Base-by-base conservation (phyloP, 139 green algal genomes). In the Spirogloea muscicola region DNA sequence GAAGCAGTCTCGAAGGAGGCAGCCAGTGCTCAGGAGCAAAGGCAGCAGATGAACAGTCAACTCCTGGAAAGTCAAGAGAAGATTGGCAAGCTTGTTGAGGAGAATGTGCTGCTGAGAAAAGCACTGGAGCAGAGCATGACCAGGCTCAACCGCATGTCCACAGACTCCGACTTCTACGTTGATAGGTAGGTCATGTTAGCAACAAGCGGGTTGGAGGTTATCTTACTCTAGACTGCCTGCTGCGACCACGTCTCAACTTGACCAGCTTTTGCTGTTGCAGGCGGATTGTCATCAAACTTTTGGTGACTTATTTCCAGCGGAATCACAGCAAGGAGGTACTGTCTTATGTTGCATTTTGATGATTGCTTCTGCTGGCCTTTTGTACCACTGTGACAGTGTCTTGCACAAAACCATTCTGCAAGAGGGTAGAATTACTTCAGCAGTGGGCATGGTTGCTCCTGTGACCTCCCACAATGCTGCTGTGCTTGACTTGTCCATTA, bases 251-350 rank as follows among this genome's bases (percentile, higher is more conserved):
- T n/a, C n/a, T n/a, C n/a, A n/a, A n/a, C n/a, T n/a, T n/a, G n/a
- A n/a, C n/a, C n/a, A n/a, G n/a, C n/a, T n/a, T n/a, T n/a, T n/a
- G n/a, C n/a, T n/a, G n/a, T n/a, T n/a, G 65, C 72, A 80, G 72
- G 72, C 39, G 72, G 21, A 80, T 80, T 37, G 72, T 80, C 10
- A 80, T 78, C 62, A 80, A 80, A 64, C 40, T 80, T 0, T 36
- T 80, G 21, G 72, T 80, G 21, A 80, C 72, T n/a, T 80, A 77
- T 16, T 80, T 80, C 49, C 29, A 80, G 64, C 68, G 33, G 18
- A 70, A 73, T 7, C 65, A 79, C 34, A 80, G 72, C 51, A 62
- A 63, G 21, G 72, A 80, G 72, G 72, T 74, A 10, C 13, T 25
- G 58, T 69, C 59, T n/a, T n/a, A n/a, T 74, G 21, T 40, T n/a